phyloP scores from a whole-genome alignment of 1,284 basidiomycete species.

The Anthracocystis panici-leucophaei region DNA sequence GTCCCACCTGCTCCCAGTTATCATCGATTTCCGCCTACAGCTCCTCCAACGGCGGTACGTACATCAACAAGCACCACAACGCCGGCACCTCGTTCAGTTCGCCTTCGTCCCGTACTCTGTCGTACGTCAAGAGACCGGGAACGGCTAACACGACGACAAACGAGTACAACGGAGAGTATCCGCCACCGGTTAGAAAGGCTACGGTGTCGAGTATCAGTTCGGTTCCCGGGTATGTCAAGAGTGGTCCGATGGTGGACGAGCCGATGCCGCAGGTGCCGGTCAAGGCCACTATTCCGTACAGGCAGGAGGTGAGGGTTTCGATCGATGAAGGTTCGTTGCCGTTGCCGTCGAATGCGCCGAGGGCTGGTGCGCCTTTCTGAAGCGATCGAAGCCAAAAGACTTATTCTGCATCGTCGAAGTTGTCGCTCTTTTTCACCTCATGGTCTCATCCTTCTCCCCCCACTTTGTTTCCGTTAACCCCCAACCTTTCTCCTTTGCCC shows the following conservation, averaged over 20 bases:
- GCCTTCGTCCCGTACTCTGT: not conserved
- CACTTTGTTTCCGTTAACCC: not conserved
- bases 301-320: constrained; percentile 23
- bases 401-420: too few species aligned
- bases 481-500: not conserved
- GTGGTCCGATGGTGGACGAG: constrained; percentile 1
- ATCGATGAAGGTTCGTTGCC: constrained; percentile 19
- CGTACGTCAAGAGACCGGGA: constrained; percentile 40
- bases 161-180: constrained; percentile 1
- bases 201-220: constrained; percentile 29
- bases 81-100: constrained; percentile 7
- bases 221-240: constrained; percentile 23
- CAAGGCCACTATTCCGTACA: constrained; percentile 11
- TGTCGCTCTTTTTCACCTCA: too few species aligned
- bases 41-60: constrained; percentile 8
- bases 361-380: not conserved
- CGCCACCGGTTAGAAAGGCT: constrained; percentile 5
- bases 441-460: not conserved
- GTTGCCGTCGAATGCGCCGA: not conserved
- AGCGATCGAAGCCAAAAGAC: too few species aligned
- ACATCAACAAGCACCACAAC: constrained; percentile 13
- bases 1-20: constrained; percentile 24
- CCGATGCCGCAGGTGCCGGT: constrained; percentile 6
- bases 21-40: constrained; percentile 11
- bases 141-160: constrained; percentile 20